A percentile compares a stretch with the other conserved stretches of the same genome.
Conservation (phyloP, 805 yeast genomes). For the Cyberlindnera misumaiensis region DNA sequence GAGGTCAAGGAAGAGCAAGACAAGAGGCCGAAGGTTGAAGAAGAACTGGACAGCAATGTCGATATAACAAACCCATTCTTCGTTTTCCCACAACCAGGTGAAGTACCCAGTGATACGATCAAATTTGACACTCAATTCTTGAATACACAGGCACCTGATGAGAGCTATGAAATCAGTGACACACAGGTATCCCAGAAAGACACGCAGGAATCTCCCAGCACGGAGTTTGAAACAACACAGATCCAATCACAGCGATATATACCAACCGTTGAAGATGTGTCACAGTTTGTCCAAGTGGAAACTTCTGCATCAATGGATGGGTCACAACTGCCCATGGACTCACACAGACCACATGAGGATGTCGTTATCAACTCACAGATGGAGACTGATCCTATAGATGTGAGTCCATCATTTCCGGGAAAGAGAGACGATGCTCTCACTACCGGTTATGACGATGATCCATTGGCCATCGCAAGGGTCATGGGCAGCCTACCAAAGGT, state of each 20-base stretch:
- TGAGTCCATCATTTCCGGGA: too few species aligned
- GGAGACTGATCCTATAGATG: too few species aligned
- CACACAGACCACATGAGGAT: too few species aligned
- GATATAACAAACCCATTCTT: constrained; percentile 1
- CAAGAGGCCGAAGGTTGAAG: constrained; percentile 1
- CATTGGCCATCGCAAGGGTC: neutral
- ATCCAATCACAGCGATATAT: too few species aligned
- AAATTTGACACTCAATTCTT: constrained; percentile 2
- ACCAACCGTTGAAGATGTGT: too few species aligned
- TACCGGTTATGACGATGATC: neutral
- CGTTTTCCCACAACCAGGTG: neutral
- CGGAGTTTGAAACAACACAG: too few species aligned
- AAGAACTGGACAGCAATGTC: neutral
- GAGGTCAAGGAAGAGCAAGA: neutral
- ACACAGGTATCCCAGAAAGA: neutral
- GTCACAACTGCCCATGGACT: too few species aligned
- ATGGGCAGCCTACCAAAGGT: neutral
- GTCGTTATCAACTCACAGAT: too few species aligned
- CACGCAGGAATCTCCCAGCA: too few species aligned
- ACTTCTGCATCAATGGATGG: neutral
- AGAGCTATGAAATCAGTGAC: neutral
- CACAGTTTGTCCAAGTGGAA: constrained; percentile 1
- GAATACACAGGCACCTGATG: constrained; percentile 1
- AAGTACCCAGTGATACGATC: neutral
- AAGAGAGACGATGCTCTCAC: too few species aligned